Base-by-base conservation (phyloP, 1,139 yeast species). In the Geotrichum phurueaensis region DNA sequence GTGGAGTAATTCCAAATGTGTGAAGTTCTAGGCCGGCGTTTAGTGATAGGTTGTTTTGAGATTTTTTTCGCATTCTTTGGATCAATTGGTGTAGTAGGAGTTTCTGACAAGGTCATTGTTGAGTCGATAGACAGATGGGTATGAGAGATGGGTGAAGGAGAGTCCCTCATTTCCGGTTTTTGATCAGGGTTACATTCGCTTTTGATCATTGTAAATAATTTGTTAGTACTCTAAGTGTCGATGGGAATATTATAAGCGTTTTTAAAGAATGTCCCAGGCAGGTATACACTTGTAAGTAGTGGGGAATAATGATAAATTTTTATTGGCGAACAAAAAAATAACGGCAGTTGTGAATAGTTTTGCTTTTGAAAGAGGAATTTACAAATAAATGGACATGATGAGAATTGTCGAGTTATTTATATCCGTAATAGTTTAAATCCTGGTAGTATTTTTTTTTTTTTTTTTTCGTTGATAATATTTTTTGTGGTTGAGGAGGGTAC, bases 1-100 rank as follows among this genome's bases (percentile, higher is more conserved):
- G 61, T 61, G 29, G 63, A 56, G 58, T 61, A 61, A 53, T 56
- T 51, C 63, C 63, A 61, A 25, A 61, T 61, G 39, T 59, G 63
- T 9, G 63, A 61, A 15, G 63, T 61, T 50, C 63, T 36, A 18
- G 63, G 63, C 22, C 63, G 61, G 27, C 61, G 55, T 27, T 58
- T 61, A 9, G 60, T 48, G 10, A 57, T 33, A 20, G 58, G 50
- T n/a, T 49, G 60, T 25, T 50, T 39, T 20, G 58, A 20, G 18
- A 52, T 27, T 20, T 58, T 58, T 25, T 52, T 49, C 2, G 49
- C 49, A 15, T 58, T 58, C 12, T 39, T 51, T 1, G 60, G 45
- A 18, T 58, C 53, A 20, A 52, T 48, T 20, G 47, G 53, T 9
- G 43, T 22, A 10, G 45, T 47, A 20, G 51, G 51, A 3, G 13